Evolutionary conservation across 1,284 basidiomycete species (phyloP).

Genomic region (Neonothopanus nambi): DNA sequence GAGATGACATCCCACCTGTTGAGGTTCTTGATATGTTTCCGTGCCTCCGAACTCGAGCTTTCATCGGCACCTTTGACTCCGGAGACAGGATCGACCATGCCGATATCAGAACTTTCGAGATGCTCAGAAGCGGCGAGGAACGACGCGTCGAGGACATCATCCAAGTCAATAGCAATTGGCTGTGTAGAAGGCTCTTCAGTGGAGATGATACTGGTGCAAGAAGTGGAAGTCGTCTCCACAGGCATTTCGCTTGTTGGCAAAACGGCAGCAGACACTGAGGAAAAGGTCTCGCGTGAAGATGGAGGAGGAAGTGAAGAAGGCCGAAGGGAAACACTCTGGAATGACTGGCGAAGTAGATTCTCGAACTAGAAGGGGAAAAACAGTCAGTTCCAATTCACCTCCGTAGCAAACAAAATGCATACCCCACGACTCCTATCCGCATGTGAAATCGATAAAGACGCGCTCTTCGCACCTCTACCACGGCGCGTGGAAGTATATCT

Average conservation of each 20-base stretch:
- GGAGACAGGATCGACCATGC: conserved; percentile 12
- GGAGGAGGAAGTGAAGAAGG: conserved; percentile 20
- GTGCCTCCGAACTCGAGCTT: conserved; percentile 13
- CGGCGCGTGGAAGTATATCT: conserved; percentile 34
- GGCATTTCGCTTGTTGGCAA: conserved; percentile 24
- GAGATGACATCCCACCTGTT: conserved; percentile 76
- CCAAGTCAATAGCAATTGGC: conserved; percentile 63
- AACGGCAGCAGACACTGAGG: conserved; percentile 27
- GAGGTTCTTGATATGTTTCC: conserved; percentile 42
- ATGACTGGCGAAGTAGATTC: conserved; percentile 4
- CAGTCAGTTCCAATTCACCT: conserved; percentile 6
- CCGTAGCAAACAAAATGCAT: conserved; percentile 5
- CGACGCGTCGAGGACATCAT: conserved; percentile 77
- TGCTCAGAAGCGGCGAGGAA: conserved; percentile 52
- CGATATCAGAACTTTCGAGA: conserved; percentile 22
- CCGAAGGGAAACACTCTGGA: conserved; percentile 8
- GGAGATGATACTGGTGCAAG: conserved; percentile 37
- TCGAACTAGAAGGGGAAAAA: conserved; percentile 7
- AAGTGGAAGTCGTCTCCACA: conserved; percentile 23
- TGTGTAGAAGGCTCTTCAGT: conserved; percentile 39
- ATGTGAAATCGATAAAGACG: conserved; percentile 2
- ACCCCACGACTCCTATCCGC: conserved; percentile 7
- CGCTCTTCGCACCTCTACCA: conserved; percentile 30
- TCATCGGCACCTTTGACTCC: conserved; percentile 16
- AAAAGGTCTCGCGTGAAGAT: conserved; percentile 19